phyloP scores from a whole-genome alignment of 164 flowering plant genomes.

The Chimonanthus praecox region DNA sequence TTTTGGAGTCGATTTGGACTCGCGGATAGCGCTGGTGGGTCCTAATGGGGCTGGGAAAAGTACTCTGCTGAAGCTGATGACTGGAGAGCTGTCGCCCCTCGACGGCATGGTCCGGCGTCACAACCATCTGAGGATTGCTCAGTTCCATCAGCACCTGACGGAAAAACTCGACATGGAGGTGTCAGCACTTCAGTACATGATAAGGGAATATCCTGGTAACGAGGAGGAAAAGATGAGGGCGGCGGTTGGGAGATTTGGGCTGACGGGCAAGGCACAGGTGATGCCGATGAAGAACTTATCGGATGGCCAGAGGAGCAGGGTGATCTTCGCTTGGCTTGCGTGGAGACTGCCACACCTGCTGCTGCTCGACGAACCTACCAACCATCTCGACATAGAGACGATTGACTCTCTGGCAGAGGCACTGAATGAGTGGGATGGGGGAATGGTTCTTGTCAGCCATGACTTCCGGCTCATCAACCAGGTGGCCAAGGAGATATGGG shows the following conservation, averaged over 20 bases:
- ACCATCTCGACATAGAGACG: slow-evolving; percentile 90
- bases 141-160: slow-evolving; percentile 89
- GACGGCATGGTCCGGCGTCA: slow-evolving; percentile 98
- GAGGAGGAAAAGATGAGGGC: slow-evolving; percentile 98
- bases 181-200: slow-evolving; percentile 82
- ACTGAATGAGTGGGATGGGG: slow-evolving; percentile 94
- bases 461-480: slow-evolving; percentile 94
- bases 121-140: slow-evolving; percentile 89
- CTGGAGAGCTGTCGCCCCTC: slow-evolving; percentile 75
- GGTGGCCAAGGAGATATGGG: slow-evolving; percentile 96
- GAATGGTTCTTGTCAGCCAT: slow-evolving; percentile 89
- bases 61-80: slow-evolving; percentile 93
- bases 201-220: slow-evolving; percentile 77
- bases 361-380: slow-evolving; percentile 83
- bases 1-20: slow-evolving; percentile 94
- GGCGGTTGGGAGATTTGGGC: slow-evolving; percentile 81
- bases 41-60: slow-evolving; percentile 99
- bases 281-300: slow-evolving; percentile 94
- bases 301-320: slow-evolving; percentile 92
- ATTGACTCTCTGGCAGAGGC: slow-evolving; percentile 92
- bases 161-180: slow-evolving; percentile 85
- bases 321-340: slow-evolving; percentile 90
- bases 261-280: slow-evolving; percentile 87
- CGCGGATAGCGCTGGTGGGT: slow-evolving; percentile 88
- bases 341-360: slow-evolving; percentile 78